Conservation (phyloP, 306 rosid species). For the Cotoneaster glaucophyllus region DNA sequence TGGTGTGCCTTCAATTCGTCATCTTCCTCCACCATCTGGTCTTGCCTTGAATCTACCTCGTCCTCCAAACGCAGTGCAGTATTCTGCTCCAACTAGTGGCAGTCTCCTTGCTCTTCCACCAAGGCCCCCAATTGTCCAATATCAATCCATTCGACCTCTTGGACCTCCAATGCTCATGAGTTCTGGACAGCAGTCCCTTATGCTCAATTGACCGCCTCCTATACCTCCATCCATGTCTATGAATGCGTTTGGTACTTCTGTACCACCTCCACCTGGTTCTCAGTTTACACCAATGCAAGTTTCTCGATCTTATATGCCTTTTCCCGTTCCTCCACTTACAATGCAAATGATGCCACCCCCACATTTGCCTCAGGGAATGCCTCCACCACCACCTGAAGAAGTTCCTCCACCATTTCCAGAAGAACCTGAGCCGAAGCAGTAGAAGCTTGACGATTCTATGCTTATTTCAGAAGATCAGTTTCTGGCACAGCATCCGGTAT, state of each 20-base stretch:
- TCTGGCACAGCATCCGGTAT: conserved; percentile 81
- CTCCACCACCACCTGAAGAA: conserved; percentile 91
- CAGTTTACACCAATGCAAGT: conserved; percentile 54
- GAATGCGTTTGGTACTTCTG: conserved; percentile 47
- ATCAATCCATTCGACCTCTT: conserved; percentile 60
- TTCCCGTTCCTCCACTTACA: conserved; percentile 44
- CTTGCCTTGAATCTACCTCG: conserved; percentile 89
- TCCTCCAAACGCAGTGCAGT: conserved; percentile 49
- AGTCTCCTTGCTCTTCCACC: conserved; percentile 56
- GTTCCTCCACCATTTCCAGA: conserved; percentile 97
- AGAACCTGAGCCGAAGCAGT: conserved; percentile 93
- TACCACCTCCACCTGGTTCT: conserved; percentile 94
- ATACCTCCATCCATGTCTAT: conserved; percentile 54
- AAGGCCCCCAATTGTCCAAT: conserved; percentile 48
- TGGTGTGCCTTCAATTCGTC: conserved; percentile 72
- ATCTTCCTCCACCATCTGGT: conserved; percentile 93
- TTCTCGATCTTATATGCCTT: conserved; percentile 55
- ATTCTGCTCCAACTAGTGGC: conserved; percentile 49
- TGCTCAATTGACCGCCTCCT: conserved; percentile 51
- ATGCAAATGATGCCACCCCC: conserved; percentile 87
- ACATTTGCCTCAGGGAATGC: conserved; percentile 80
- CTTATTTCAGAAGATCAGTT: conserved; percentile 88
- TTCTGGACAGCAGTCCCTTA: conserved; percentile 59
- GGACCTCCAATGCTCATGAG: conserved; percentile 54
- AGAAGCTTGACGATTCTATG: conserved; percentile 74